These are phyloP conservation scores for Zymoseptoria tritici DNA, from an alignment of 2,329 filamentous ascomycete genomes.

Conservation along the genomic window DNA sequence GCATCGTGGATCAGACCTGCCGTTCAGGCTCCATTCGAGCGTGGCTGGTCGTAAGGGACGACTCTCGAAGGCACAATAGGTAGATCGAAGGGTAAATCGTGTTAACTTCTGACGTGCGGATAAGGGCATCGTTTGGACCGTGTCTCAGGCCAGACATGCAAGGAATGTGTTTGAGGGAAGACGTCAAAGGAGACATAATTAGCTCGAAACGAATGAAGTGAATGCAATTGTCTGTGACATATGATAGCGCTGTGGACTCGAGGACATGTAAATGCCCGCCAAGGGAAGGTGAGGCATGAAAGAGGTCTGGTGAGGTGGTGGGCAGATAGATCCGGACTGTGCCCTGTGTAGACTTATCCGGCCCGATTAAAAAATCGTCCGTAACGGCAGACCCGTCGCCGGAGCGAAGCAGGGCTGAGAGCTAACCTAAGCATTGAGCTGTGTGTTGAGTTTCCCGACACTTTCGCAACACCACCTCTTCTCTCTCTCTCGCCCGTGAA, in stretches of 20 bases:
- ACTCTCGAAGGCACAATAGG: background rate
- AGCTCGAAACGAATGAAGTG: background rate
- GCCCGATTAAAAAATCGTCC: background rate
- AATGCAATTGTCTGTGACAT: background rate
- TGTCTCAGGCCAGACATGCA: background rate
- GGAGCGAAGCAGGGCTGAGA: background rate
- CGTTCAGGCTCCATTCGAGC: background rate
- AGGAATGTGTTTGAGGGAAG: background rate
- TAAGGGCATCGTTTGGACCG: background rate
- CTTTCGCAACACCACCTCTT: background rate
- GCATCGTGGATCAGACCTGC: background rate
- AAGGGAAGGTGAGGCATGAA: too few relatives aligned
- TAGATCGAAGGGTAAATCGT: background rate
- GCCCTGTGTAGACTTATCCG: background rate
- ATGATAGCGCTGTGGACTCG: background rate
- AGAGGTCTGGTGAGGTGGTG: background rate
- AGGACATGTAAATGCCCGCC: background rate
- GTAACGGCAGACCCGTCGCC: background rate
- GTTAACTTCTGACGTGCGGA: background rate
- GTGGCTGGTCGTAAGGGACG: slow-evolving; percentile 1
- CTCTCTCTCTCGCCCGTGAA: slow-evolving; percentile 3
- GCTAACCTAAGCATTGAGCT: background rate
- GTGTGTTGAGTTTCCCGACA: background rate
- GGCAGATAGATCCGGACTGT: background rate
- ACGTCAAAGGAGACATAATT: background rate